These are phyloP conservation scores for Galeopsis tetrahit DNA, from an alignment of 257 asterid genomes.

Conservation along the genomic window DNA sequence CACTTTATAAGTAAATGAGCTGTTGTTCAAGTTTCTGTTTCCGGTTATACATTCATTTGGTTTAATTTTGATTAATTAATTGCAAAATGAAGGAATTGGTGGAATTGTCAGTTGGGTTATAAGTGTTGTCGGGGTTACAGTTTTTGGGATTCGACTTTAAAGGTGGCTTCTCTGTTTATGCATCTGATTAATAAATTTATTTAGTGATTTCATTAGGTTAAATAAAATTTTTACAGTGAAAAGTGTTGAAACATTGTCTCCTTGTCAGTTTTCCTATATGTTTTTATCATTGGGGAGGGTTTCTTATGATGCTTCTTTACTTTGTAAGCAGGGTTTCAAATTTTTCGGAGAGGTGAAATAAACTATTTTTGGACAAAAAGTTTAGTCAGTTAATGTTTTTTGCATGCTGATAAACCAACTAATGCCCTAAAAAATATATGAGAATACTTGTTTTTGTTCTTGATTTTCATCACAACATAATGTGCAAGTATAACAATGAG, in stretches of 20 bases:
- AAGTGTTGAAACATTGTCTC: background rate
- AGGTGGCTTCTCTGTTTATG: background rate
- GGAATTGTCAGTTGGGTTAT: background rate
- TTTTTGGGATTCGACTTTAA: background rate
- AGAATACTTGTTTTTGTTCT: background rate
- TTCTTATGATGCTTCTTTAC: background rate
- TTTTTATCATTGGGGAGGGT: background rate
- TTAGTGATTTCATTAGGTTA: background rate
- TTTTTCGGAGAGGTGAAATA: background rate
- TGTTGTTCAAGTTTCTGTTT: background rate
- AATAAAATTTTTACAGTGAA: background rate
- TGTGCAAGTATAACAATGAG: background rate
- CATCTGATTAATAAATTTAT: background rate
- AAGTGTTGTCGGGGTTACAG: background rate
- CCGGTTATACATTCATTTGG: background rate
- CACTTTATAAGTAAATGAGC: background rate
- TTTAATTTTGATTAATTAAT: background rate
- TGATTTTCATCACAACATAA: background rate
- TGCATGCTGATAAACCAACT: background rate
- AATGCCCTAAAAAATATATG: background rate
- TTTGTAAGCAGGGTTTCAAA: background rate
- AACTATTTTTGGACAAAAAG: constrained; percentile 1
- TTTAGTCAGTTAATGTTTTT: background rate
- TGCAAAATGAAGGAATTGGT: background rate
- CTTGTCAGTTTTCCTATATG: background rate